Conservation (phyloP, 805 yeast genomes). For the Starmerella apis region DNA sequence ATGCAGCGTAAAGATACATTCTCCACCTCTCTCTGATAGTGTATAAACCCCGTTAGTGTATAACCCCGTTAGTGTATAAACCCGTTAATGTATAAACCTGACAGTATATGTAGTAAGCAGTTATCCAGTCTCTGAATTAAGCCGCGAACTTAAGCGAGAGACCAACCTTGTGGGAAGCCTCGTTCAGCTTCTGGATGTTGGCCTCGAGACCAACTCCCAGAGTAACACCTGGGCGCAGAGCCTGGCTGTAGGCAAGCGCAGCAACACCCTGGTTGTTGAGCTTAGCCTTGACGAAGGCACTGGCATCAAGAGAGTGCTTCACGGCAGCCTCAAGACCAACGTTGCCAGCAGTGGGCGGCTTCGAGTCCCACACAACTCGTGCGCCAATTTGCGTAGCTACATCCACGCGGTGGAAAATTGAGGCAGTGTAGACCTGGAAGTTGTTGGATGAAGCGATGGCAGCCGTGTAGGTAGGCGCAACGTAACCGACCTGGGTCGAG, state of each 20-base stretch:
- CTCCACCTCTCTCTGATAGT: too few species aligned
- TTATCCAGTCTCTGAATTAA: too few species aligned
- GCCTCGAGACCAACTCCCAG: slow-evolving; percentile 94
- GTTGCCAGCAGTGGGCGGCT: slow-evolving; percentile 56
- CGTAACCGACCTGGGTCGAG: slow-evolving; percentile 88
- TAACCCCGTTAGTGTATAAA: too few species aligned
- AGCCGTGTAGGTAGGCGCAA: slow-evolving; percentile 75
- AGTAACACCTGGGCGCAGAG: slow-evolving; percentile 89
- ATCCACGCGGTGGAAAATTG: slow-evolving; percentile 92
- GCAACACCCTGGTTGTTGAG: slow-evolving; percentile 92
- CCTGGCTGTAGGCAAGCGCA: slow-evolving; percentile 88
- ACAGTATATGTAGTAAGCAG: too few species aligned
- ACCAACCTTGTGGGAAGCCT: slow-evolving; percentile 97
- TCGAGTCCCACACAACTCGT: slow-evolving; percentile 89
- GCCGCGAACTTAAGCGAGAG: slow-evolving; percentile 88
- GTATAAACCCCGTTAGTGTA: too few species aligned
- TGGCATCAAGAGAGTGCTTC: slow-evolving; percentile 78
- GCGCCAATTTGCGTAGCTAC: slow-evolving; percentile 94
- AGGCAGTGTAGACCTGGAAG: slow-evolving; percentile 57
- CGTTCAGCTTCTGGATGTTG: slow-evolving; percentile 89
- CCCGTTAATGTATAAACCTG: too few species aligned
- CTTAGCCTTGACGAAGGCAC: slow-evolving; percentile 92
- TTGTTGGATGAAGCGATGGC: slow-evolving; percentile 78
- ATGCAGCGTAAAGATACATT: too few species aligned
- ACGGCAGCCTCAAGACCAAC: slow-evolving; percentile 94